These are phyloP conservation scores for Alternaria triticimaculans DNA, from an alignment of 2,329 filamentous ascomycete species.

Conservation along the genomic window DNA sequence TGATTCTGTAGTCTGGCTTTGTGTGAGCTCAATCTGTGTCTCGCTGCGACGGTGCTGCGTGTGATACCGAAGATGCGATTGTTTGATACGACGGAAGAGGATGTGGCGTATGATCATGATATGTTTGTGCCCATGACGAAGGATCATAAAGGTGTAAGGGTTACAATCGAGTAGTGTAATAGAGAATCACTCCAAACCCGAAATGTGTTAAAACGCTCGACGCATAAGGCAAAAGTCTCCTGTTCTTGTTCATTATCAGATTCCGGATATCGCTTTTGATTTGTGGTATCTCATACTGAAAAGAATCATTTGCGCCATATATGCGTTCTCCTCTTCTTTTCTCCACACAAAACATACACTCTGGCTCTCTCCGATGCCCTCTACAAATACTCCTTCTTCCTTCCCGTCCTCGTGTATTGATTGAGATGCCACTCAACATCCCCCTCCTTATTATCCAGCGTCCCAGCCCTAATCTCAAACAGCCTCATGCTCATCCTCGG, in stretches of 20 bases:
- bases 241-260: neutral
- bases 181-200: fast-evolving
- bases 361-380: neutral
- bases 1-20: constrained; percentile 23
- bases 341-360: neutral
- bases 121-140: constrained; percentile 39
- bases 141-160: constrained; percentile 28
- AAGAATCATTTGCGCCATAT: neutral
- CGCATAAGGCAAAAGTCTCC: fast-evolving
- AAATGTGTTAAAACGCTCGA: neutral
- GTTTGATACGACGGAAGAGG: constrained; percentile 27
- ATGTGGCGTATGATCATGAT: constrained; percentile 32
- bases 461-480: constrained; percentile 91
- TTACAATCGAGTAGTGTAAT: constrained; percentile 14
- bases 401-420: constrained; percentile 90
- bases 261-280: neutral
- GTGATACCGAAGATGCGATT: constrained; percentile 34
- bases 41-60: constrained; percentile 28
- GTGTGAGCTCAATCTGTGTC: constrained; percentile 30
- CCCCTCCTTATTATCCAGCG: constrained; percentile 91
- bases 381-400: constrained; percentile 93
- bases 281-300: neutral
- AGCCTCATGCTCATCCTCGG: constrained; percentile 96
- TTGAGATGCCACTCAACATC: constrained; percentile 97
- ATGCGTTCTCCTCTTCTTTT: neutral